Evolutionary conservation across 1,139 yeast species (phyloP).

Genomic region (Diutina sp.): DNA sequence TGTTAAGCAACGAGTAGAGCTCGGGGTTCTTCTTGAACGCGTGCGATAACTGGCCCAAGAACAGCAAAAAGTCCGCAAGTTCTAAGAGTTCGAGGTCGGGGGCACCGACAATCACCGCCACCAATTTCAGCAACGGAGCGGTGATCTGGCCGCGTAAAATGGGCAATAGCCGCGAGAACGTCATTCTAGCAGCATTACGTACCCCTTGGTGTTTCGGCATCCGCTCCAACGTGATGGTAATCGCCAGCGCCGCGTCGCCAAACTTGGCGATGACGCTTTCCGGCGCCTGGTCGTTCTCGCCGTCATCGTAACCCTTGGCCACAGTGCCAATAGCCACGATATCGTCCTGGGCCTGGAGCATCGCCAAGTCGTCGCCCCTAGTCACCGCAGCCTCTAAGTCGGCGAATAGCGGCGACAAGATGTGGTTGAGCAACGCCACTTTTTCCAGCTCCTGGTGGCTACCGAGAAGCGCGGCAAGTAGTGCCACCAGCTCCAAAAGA

Average conservation of each 20-base stretch:
- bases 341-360: conserved; percentile 70
- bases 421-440: conserved; percentile 33
- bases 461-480: conserved; percentile 39
- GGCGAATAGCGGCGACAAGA: conserved; percentile 69
- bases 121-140: conserved; percentile 56
- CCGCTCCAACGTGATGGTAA: not conserved
- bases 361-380: conserved; percentile 15
- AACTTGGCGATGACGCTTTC: not conserved
- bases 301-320: conserved; percentile 62
- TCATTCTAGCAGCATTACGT: conserved; percentile 77
- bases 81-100: conserved; percentile 51
- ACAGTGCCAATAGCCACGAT: conserved; percentile 84
- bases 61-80: conserved; percentile 68
- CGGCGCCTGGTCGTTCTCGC: not conserved
- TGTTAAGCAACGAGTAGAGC: conserved; percentile 63
- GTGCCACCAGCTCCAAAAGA: conserved; percentile 71
- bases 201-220: conserved; percentile 16
- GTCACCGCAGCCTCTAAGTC: conserved; percentile 56
- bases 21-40: conserved; percentile 53
- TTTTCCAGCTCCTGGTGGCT: conserved; percentile 22
- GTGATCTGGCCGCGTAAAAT: conserved; percentile 37
- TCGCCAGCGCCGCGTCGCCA: not conserved
- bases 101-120: conserved; percentile 61
- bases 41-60: conserved; percentile 82
- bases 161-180: conserved; percentile 79